phyloP scores from a whole-genome alignment of 1,139 yeast species.

The Debaryomyces sp. region DNA sequence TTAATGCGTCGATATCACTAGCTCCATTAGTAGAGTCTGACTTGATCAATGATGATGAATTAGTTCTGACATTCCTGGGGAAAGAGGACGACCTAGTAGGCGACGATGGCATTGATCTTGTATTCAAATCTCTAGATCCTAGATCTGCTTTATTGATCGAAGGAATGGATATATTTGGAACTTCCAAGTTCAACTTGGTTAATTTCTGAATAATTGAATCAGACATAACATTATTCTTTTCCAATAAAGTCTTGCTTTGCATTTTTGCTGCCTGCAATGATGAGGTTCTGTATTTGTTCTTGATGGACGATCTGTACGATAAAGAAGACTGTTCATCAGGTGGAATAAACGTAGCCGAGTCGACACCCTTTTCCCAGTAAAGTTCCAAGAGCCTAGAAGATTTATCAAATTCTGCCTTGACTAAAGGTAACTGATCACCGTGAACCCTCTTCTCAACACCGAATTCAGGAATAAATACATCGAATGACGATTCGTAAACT shows the following conservation, averaged over 20 bases:
- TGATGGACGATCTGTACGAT: constrained; percentile 75
- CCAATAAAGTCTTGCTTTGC: constrained; percentile 42
- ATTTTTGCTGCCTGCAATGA: constrained; percentile 69
- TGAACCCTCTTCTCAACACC: constrained; percentile 98
- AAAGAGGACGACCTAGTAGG: constrained; percentile 28
- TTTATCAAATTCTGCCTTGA: constrained; percentile 90
- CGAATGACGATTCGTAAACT: constrained; percentile 95
- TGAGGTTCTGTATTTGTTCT: constrained; percentile 75
- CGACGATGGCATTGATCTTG: constrained; percentile 32
- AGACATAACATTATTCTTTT: constrained; percentile 29
- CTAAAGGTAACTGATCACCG: constrained; percentile 93
- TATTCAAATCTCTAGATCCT: constrained; percentile 12
- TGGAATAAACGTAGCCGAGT: constrained; percentile 88
- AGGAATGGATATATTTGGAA: constrained; percentile 56
- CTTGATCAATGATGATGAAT: constrained; percentile 25
- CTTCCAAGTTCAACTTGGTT: constrained; percentile 48
- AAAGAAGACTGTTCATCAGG: constrained; percentile 81
- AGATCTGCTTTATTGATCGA: constrained; percentile 11
- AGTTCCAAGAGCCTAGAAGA: constrained; percentile 68
- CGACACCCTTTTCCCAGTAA: constrained; percentile 91
- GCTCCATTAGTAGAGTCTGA: constrained; percentile 15
- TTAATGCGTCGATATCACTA: constrained; percentile 19
- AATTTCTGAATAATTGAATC: constrained; percentile 53
- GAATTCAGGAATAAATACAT: constrained; percentile 89
- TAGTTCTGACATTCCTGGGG: constrained; percentile 28